Percentiles rank a stretch among this genome's conserved stretches.
These are phyloP conservation scores for Didymella lethalis DNA, from an alignment of 2,329 filamentous ascomycete species.

Conservation along the genomic window DNA sequence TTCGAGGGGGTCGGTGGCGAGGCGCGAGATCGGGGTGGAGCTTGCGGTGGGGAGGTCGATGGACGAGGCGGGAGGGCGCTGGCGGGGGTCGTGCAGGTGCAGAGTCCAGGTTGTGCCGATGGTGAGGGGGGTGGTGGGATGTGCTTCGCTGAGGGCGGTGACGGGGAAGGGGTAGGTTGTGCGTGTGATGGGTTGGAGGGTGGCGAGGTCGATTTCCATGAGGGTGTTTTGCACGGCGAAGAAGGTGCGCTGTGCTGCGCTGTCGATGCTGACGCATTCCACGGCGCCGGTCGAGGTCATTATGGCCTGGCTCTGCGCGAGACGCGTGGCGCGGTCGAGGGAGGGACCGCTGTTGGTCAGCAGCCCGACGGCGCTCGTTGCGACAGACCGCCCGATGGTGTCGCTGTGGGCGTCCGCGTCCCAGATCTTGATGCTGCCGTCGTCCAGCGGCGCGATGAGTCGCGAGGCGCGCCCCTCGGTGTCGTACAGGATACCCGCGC, in stretches of 20 bases:
- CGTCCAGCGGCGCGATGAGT: slow-evolving; percentile 80
- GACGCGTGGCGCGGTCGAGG: slow-evolving; percentile 54
- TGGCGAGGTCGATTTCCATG: slow-evolving; percentile 81
- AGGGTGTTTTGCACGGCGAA: slow-evolving; percentile 80
- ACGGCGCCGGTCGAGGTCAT: slow-evolving; percentile 76
- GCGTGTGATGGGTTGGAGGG: slow-evolving; percentile 72
- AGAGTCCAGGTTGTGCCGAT: slow-evolving; percentile 83
- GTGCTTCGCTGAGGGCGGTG: slow-evolving; percentile 77
- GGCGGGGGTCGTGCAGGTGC: slow-evolving; percentile 80
- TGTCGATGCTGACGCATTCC: slow-evolving; percentile 85
- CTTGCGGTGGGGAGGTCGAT: slow-evolving; percentile 41
- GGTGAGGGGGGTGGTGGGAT: slow-evolving; percentile 74
- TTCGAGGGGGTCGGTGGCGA: slow-evolving; percentile 59
- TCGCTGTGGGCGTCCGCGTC: slow-evolving; percentile 64
- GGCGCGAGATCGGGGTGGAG: slow-evolving; percentile 42
- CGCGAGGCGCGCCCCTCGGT: slow-evolving; percentile 62
- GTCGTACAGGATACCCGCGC: slow-evolving; percentile 71
- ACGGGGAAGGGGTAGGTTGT: slow-evolving; percentile 82
- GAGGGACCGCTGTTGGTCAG: slow-evolving; percentile 65
- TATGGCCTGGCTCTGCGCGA: slow-evolving; percentile 59
- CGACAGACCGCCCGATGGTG: slow-evolving; percentile 69
- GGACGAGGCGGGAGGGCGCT: slow-evolving; percentile 20
- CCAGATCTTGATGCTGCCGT: slow-evolving; percentile 89
- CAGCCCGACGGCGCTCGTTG: slow-evolving; percentile 70
- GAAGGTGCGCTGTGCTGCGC: slow-evolving; percentile 71